Percentiles rank a stretch among this genome's conserved stretches.
These are phyloP conservation scores for Erigeron canadensis DNA, from an alignment of 129 eudicot species.

Conservation along the genomic window DNA sequence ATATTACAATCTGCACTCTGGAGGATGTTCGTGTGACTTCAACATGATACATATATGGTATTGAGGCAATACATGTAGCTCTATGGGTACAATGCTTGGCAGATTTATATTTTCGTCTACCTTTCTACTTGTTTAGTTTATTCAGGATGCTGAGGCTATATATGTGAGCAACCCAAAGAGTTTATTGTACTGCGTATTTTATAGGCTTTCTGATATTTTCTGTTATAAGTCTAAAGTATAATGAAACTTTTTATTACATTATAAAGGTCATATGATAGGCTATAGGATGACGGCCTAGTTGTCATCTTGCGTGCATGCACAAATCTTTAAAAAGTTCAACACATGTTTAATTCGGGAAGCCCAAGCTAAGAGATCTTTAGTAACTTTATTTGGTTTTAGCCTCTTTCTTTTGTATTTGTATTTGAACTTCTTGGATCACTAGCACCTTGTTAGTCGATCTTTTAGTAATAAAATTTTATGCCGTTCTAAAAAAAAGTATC, in stretches of 20 bases:
- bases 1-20: neutral
- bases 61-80: slow-evolving; percentile 35
- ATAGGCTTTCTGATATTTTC: neutral
- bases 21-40: too few species aligned
- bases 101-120: neutral
- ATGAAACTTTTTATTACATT: too few species aligned
- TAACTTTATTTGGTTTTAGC: too few species aligned
- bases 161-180: slow-evolving; percentile 13
- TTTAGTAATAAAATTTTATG: neutral
- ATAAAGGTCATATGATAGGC: neutral
- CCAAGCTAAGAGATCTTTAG: neutral
- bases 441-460: too few species aligned
- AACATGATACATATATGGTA: slow-evolving; percentile 33
- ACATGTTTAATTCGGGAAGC: neutral
- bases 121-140: neutral
- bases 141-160: neutral
- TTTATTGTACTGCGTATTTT: neutral
- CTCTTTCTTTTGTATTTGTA: too few species aligned
- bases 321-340: neutral
- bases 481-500: neutral
- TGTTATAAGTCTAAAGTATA: too few species aligned
- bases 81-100: slow-evolving; percentile 15
- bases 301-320: neutral
- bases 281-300: neutral
- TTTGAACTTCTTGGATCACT: neutral